These are phyloP conservation scores for Kitagawia praeruptora DNA, from an alignment of 129 eudicot species.

Conservation along the genomic window DNA sequence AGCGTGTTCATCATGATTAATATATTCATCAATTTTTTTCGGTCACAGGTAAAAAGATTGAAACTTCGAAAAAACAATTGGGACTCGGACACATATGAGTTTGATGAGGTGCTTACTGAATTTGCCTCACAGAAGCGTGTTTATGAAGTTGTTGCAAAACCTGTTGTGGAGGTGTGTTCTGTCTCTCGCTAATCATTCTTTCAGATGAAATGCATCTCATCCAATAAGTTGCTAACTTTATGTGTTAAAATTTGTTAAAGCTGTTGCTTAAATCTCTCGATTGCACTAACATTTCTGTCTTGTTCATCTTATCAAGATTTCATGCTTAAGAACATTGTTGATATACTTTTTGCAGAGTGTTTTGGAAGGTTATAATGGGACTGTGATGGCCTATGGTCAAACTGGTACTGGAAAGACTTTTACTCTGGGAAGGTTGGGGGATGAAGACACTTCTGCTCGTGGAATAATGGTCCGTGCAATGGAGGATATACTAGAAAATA, in stretches of 20 bases:
- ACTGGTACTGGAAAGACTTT: conserved; percentile 98
- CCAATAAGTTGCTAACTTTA: not conserved
- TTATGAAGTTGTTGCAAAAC: conserved; percentile 98
- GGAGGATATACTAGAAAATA: conserved; percentile 85
- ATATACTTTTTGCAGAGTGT: conserved; percentile 60
- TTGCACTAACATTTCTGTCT: not conserved
- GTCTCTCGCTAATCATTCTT: not conserved
- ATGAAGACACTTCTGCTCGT: conserved; percentile 96
- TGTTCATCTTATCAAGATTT: conserved; percentile 1
- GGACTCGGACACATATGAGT: conserved; percentile 98
- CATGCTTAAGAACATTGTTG: conserved; percentile 3
- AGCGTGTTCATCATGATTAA: conserved; percentile 7
- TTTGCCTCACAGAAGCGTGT: conserved; percentile 99
- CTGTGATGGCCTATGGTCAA: conserved; percentile 99
- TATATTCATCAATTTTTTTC: not conserved
- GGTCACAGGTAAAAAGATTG: conserved; percentile 71
- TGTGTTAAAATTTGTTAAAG: not conserved
- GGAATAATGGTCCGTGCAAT: conserved; percentile 99
- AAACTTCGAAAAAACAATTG: conserved; percentile 96
- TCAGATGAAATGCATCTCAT: not conserved
- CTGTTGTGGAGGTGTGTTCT: conserved; percentile 90
- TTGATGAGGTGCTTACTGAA: conserved; percentile 95
- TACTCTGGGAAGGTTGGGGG: conserved; percentile 95
- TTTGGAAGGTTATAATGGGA: conserved; percentile 97
- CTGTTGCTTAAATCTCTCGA: not conserved